phyloP scores from a whole-genome alignment of 202 grass and related monocot genomes.

The Elaeis oleifera region DNA sequence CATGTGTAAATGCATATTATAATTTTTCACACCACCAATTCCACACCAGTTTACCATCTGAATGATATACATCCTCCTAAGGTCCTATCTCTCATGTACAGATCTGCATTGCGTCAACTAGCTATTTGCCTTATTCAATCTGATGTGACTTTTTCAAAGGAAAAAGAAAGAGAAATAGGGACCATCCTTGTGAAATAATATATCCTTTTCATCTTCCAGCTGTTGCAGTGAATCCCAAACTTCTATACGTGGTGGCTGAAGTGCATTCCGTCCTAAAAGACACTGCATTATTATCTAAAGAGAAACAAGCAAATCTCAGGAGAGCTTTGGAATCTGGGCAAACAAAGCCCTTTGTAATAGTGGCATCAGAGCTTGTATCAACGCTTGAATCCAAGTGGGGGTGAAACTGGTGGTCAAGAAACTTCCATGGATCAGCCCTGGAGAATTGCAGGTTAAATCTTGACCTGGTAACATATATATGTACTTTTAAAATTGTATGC shows the following conservation, averaged over 20 bases:
- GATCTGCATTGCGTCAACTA: no score
- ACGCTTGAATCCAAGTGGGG: constrained; percentile 85
- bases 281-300: constrained; percentile 24
- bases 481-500: no score
- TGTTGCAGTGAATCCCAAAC: constrained; percentile 81
- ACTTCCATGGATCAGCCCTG: constrained; percentile 75
- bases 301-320: constrained; percentile 58
- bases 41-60: no score
- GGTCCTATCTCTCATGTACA: no score
- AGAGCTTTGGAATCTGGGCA: constrained; percentile 48
- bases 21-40: no score
- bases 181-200: no score
- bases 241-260: constrained; percentile 69
- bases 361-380: constrained; percentile 71
- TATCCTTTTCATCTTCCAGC: constrained; percentile 46
- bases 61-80: no score
- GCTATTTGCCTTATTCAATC: no score
- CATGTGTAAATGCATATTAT: no score
- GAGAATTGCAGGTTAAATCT: constrained; percentile 64
- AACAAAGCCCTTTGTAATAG: constrained; percentile 53
- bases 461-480: not conserved
- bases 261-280: constrained; percentile 40
- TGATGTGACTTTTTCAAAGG: no score
- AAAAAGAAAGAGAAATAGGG: no score
- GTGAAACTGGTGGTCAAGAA: constrained; percentile 56